A percentile compares a stretch with the other conserved stretches of the same genome.
Evolutionary conservation across 192 early-diverging fungal species (phyloP).

Genomic region (Haplosporangium gracile): DNA sequence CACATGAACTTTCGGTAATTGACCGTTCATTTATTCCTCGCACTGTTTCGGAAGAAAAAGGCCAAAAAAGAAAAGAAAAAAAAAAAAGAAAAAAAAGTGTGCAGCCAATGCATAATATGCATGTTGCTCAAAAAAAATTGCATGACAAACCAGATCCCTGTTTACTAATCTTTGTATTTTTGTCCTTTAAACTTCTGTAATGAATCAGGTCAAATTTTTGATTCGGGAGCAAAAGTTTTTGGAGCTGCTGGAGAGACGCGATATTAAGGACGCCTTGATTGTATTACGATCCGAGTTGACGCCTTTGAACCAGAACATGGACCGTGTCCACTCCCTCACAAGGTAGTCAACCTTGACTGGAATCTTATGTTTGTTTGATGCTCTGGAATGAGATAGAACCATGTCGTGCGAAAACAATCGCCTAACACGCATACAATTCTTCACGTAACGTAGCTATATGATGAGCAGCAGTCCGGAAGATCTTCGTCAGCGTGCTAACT

Average conservation of each 20-base stretch:
- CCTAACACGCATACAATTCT: background rate
- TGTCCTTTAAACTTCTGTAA: background rate
- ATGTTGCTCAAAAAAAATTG: background rate
- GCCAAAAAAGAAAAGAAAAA: no score
- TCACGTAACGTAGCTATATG: slow-evolving; percentile 65
- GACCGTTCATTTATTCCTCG: background rate
- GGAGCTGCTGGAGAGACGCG: slow-evolving; percentile 81
- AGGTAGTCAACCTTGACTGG: slow-evolving; percentile 60
- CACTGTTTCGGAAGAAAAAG: background rate
- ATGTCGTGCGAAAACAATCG: background rate
- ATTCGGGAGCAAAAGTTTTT: slow-evolving; percentile 93
- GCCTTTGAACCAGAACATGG: slow-evolving; percentile 75
- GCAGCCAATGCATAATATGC: background rate
- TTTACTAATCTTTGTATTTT: background rate
- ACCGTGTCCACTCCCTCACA: slow-evolving; percentile 81
- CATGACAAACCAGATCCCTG: background rate
- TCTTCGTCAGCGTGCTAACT: slow-evolving; percentile 74
- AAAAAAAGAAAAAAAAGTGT: background rate
- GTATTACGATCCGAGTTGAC: slow-evolving; percentile 87
- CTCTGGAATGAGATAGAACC: slow-evolving; percentile 17
- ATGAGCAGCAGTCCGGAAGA: slow-evolving; percentile 79
- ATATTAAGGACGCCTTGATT: slow-evolving; percentile 79
- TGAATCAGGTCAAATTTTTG: slow-evolving; percentile 70
- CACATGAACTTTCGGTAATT: slow-evolving; percentile 47
- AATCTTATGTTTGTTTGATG: slow-evolving; percentile 1